phyloP scores from a whole-genome alignment of 2,329 filamentous ascomycete genomes.

The Chalaropsis thielavioides region DNA sequence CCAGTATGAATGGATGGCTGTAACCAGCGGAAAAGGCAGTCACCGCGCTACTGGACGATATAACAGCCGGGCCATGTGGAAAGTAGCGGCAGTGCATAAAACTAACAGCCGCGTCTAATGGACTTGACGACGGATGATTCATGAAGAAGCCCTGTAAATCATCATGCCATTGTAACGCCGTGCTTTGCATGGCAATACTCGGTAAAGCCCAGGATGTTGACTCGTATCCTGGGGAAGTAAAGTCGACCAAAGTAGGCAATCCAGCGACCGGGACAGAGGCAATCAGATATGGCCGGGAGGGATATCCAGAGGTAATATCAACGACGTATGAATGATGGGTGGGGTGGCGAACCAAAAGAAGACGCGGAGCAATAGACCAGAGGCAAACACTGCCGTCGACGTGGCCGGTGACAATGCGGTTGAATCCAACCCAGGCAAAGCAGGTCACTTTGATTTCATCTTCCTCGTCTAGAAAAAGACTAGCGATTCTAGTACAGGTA shows the following conservation, averaged over 20 bases:
- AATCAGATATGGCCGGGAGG: slow-evolving; percentile 41
- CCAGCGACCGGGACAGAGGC: slow-evolving; percentile 41
- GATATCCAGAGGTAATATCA: slow-evolving; percentile 41
- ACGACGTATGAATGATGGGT: slow-evolving; percentile 41
- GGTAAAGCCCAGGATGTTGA: slow-evolving; percentile 38
- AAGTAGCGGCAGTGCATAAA: slow-evolving; percentile 41
- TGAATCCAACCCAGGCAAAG: slow-evolving; percentile 41
- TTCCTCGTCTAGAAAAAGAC: slow-evolving; percentile 33
- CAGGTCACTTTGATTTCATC: slow-evolving; percentile 35
- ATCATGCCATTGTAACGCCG: slow-evolving; percentile 40
- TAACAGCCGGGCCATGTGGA: slow-evolving; percentile 37
- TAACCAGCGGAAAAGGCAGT: slow-evolving; percentile 36
- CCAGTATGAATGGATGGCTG: slow-evolving; percentile 39
- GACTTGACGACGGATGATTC: slow-evolving; percentile 37
- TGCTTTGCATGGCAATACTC: slow-evolving; percentile 37
- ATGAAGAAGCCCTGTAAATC: slow-evolving; percentile 41
- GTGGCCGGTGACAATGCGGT: slow-evolving; percentile 41
- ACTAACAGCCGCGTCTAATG: slow-evolving; percentile 37
- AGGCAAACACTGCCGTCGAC: slow-evolving; percentile 41
- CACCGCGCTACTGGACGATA: slow-evolving; percentile 36
- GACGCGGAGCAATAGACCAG: slow-evolving; percentile 39
- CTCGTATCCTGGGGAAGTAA: slow-evolving; percentile 38
- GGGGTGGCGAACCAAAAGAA: slow-evolving; percentile 36
- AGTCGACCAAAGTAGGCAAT: slow-evolving; percentile 37
- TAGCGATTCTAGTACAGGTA: slow-evolving; percentile 34